Evolutionary conservation across 768 basidiomycete genomes (phyloP).

Genomic region (Sporobolomyces pararoseus): DNA sequence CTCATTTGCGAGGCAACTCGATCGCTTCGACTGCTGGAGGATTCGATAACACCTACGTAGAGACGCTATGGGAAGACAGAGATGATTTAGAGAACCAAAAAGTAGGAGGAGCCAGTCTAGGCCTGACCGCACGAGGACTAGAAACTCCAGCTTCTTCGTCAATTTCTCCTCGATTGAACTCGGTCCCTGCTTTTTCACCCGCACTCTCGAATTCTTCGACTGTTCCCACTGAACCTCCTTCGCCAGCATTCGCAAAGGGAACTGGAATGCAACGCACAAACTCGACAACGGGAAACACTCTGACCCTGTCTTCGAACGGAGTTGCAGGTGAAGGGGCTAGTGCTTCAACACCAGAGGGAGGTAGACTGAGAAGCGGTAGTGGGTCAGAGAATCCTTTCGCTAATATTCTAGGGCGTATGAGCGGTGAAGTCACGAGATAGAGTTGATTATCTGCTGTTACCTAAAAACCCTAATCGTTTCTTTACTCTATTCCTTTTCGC

Average conservation of each 20-base stretch:
- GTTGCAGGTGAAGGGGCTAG: neutral
- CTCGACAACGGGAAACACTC: neutral
- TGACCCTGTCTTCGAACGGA: conserved; percentile 6
- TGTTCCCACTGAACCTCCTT: neutral
- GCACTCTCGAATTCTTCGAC: neutral
- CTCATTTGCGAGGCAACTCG: conserved; percentile 28
- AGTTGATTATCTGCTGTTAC: too few species aligned
- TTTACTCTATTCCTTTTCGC: neutral
- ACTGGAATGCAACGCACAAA: conserved; percentile 30
- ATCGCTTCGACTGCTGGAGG: conserved; percentile 28
- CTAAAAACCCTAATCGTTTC: neutral
- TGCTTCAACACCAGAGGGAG: neutral
- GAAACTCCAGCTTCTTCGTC: neutral
- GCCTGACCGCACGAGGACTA: neutral
- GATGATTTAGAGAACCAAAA: neutral
- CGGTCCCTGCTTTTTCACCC: neutral
- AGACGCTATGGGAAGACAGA: conserved; percentile 38
- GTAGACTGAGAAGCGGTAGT: neutral
- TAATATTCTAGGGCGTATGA: conserved; percentile 25
- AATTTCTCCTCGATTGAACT: neutral
- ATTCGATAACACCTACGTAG: conserved; percentile 20
- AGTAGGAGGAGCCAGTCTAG: neutral
- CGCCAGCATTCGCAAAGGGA: conserved; percentile 32
- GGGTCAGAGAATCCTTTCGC: conserved; percentile 15
- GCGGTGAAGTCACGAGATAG: conserved; percentile 7